Conservation (phyloP, 2,329 filamentous ascomycete species). For the Botryotinia globosa region DNA sequence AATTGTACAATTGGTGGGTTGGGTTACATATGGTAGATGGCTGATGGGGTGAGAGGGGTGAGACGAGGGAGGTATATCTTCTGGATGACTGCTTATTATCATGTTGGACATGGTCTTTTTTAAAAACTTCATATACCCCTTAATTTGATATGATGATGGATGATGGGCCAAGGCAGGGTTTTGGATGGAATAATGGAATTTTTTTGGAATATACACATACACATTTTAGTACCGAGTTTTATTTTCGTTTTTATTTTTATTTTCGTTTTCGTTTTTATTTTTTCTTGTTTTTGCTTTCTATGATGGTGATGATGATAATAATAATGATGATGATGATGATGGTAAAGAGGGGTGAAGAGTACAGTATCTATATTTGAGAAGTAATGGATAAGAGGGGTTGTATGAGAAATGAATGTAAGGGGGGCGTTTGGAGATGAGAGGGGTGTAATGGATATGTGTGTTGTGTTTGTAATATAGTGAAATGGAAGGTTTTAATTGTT, state of each 20-base stretch:
- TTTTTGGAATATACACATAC: background rate
- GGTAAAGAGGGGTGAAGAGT: background rate
- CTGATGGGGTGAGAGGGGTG: background rate
- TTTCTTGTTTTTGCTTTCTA: background rate
- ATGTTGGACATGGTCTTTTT: background rate
- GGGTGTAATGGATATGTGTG: background rate
- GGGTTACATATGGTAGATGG: background rate
- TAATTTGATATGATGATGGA: slow-evolving; percentile 3
- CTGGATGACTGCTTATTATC: background rate
- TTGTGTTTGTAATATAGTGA: background rate
- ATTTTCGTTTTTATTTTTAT: background rate
- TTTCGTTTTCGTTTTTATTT: background rate
- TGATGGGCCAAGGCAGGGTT: background rate
- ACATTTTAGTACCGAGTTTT: background rate
- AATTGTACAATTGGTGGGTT: background rate
- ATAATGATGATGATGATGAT: too few species aligned
- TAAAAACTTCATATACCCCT: slow-evolving; percentile 4
- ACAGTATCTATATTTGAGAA: background rate
- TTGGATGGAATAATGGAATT: background rate
- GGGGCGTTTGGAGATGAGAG: background rate
- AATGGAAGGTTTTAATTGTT: too few species aligned
- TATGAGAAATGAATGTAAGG: background rate
- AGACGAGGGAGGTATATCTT: background rate
- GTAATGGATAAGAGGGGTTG: background rate
- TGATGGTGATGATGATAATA: background rate